Evolutionary conservation across 176 grass and related monocot genomes (phyloP).

Genomic region (Aegilops tauschii): DNA sequence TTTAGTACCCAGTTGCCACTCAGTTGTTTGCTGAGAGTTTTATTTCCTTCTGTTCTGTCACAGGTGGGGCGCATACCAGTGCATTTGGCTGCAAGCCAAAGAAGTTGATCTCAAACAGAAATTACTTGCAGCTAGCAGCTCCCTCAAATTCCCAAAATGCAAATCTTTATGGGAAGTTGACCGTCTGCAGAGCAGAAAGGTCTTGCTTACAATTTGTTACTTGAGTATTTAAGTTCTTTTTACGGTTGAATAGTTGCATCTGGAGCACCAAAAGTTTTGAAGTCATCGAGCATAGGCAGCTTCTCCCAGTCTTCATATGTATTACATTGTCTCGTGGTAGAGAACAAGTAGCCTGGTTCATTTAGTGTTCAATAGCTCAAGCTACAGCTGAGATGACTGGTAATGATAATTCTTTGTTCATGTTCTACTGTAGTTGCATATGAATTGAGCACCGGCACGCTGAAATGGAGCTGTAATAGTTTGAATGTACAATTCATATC

Average conservation of each 20-base stretch:
- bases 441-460: neutral
- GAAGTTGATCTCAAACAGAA: constrained; percentile 19
- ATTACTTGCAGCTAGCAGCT: constrained; percentile 7
- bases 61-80: constrained; percentile 26
- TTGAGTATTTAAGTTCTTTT: neutral
- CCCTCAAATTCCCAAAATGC: constrained; percentile 1
- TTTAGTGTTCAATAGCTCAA: neutral
- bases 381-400: neutral
- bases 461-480: neutral
- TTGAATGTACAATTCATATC: neutral
- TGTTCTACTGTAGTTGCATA: neutral
- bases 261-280: neutral
- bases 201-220: neutral
- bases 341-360: neutral
- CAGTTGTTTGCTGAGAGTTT: neutral
- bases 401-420: neutral
- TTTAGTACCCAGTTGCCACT: too few relatives aligned
- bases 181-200: constrained; percentile 49
- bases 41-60: neutral
- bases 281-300: neutral
- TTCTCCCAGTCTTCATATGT: neutral
- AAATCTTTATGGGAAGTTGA: neutral
- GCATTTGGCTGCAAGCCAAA: constrained; percentile 13
- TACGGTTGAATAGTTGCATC: neutral
- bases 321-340: neutral